Evolutionary conservation across 805 yeast species (phyloP), one percentile per base, ranked within the genome.

Genomic region (Yamadazyma laniorum): DNA sequence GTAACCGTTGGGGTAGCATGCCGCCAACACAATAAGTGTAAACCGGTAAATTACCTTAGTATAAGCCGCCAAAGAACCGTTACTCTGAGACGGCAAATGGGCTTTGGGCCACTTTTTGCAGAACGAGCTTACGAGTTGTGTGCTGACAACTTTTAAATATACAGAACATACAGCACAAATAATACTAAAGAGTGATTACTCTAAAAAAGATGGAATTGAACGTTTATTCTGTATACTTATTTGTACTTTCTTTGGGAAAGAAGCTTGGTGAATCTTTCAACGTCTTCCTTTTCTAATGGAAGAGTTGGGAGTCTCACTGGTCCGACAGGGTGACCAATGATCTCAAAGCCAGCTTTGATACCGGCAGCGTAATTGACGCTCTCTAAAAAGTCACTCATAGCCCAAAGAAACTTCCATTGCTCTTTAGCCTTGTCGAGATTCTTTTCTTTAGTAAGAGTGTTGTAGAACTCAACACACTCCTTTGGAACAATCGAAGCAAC

Each of bases 321-420:
- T 8, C 48, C 48, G 18, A 43, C 42, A 27, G 48, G 41, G 16
- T 38, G n/a, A 2, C 45, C 48, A 12, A 44, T 39, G 28, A 44
- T 41, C 15, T 44, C 45, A 29, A 37, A 39, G 16, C 45, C 48
- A 25, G 45, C 35, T 32, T 44, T 44, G 29, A 44, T 44, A 22
- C 48, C 48, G 33, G 45, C 45, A 19, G 48, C 41, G 18, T 44
- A 44, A 37, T 38, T 41, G 18, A 39, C 40, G 25, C 43, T 22
- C 21, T 44, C 48, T 19, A 44, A 41, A 27, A 41, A 41, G 23
- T 39, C 43, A 31, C 48, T 44, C 28, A 44, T 39, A 29, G 35
- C 28, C 48, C 48, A 44, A 18, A 44, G 38, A 25, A 37, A 44
- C 17, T 44, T 44, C 48, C 48, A 44, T 30, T 44, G 45, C 35